These are phyloP conservation scores for Meyerozyma carpophila DNA, from an alignment of 1,139 yeast species.

Conservation along the genomic window DNA sequence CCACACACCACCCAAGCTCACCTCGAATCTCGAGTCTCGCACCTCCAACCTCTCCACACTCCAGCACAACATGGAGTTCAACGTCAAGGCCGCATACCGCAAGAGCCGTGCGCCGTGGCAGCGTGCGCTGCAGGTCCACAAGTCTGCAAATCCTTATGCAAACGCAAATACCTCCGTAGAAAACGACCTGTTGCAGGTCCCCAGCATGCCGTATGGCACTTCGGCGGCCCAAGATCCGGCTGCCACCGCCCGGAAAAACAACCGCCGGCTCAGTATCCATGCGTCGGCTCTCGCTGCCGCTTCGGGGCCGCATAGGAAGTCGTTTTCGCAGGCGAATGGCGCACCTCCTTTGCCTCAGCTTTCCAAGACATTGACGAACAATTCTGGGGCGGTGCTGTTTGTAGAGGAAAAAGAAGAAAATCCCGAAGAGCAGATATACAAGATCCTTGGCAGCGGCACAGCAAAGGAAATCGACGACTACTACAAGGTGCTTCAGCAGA, in stretches of 20 bases:
- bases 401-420: slow-evolving; percentile 9
- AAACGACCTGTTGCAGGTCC: slow-evolving; percentile 6
- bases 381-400: slow-evolving; percentile 8
- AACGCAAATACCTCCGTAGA: slow-evolving; percentile 18
- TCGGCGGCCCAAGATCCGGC: slow-evolving; percentile 9
- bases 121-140: slow-evolving; percentile 12
- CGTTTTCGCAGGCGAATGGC: slow-evolving; percentile 15
- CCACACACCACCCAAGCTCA: neutral
- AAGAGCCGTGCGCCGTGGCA: slow-evolving; percentile 47
- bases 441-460: slow-evolving; percentile 57
- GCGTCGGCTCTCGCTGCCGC: slow-evolving; percentile 31
- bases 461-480: slow-evolving; percentile 73
- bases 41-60: neutral
- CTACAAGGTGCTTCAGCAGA: slow-evolving; percentile 49
- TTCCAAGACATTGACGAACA: slow-evolving; percentile 12
- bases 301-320: slow-evolving; percentile 25
- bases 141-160: slow-evolving; percentile 32
- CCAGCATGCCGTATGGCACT: slow-evolving; percentile 13
- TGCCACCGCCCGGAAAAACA: slow-evolving; percentile 17
- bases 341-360: slow-evolving; percentile 23
- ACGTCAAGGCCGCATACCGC: slow-evolving; percentile 27
- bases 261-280: slow-evolving; percentile 40
- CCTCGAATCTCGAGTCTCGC: too few relatives aligned
- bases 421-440: slow-evolving; percentile 28
- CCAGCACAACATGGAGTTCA: slow-evolving; percentile 22